Percentiles rank a stretch among this genome's conserved stretches.
These are phyloP conservation scores for Beauveria sp. DNA, from an alignment of 2,329 filamentous ascomycete genomes.

Conservation along the genomic window DNA sequence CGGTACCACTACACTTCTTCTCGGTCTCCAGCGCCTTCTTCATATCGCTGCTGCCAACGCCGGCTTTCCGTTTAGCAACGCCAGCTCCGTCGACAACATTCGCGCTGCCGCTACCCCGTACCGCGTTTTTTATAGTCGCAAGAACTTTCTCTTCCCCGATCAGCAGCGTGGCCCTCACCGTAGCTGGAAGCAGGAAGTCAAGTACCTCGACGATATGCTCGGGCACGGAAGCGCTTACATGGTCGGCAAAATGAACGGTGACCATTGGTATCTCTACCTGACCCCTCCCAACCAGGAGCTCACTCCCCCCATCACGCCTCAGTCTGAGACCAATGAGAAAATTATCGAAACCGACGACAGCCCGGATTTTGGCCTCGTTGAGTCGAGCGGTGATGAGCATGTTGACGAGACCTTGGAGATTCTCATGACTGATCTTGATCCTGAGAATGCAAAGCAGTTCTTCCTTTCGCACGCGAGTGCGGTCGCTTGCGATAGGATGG, in stretches of 20 bases:
- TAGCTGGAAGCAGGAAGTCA: slow-evolving; percentile 96
- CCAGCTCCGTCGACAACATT: slow-evolving; percentile 57
- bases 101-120: slow-evolving; percentile 78
- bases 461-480: slow-evolving; percentile 70
- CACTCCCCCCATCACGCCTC: slow-evolving; percentile 76
- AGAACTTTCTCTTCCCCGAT: slow-evolving; percentile 95
- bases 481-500: slow-evolving; percentile 76
- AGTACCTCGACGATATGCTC: slow-evolving; percentile 86
- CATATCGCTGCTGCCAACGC: slow-evolving; percentile 84
- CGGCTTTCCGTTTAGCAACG: slow-evolving; percentile 78
- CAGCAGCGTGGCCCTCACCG: slow-evolving; percentile 90
- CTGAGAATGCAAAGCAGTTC: slow-evolving; percentile 62
- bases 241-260: slow-evolving; percentile 99
- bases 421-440: slow-evolving; percentile 64
- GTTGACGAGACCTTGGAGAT: slow-evolving; percentile 73
- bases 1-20: slow-evolving; percentile 88
- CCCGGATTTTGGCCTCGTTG: slow-evolving; percentile 29
- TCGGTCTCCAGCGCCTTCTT: slow-evolving; percentile 81
- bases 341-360: slow-evolving; percentile 49
- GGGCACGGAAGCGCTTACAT: slow-evolving; percentile 92
- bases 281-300: slow-evolving; percentile 75
- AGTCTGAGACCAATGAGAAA: slow-evolving; percentile 33
- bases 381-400: slow-evolving; percentile 36
- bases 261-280: slow-evolving; percentile 98
- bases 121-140: slow-evolving; percentile 96